Conservation (phyloP, 345 rosid species). For the Geranium rotundifolium region DNA sequence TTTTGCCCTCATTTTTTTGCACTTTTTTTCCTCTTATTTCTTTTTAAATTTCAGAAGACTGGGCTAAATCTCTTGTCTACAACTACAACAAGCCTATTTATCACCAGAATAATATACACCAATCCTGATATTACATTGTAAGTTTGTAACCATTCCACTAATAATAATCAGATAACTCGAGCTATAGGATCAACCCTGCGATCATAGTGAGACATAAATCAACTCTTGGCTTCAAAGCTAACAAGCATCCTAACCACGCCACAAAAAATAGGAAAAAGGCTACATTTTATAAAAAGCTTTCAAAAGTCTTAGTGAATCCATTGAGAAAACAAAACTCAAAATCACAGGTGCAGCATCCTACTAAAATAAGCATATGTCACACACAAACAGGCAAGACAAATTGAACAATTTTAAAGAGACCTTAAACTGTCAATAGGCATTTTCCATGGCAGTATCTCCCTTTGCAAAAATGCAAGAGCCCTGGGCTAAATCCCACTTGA, state of each 20-base stretch:
- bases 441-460: neutral
- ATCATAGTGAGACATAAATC: slow-evolving; percentile 53
- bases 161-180: slow-evolving; percentile 46
- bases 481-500: neutral
- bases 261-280: slow-evolving; percentile 12
- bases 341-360: neutral
- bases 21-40: slow-evolving; percentile 5
- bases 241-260: slow-evolving; percentile 14
- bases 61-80: neutral
- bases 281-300: neutral
- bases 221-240: slow-evolving; percentile 33
- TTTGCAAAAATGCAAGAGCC: neutral
- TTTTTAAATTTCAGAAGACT: slow-evolving; percentile 8
- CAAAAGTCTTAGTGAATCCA: neutral
- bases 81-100: slow-evolving; percentile 18
- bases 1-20: neutral
- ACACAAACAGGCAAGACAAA: neutral
- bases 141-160: slow-evolving; percentile 35
- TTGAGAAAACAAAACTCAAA: neutral
- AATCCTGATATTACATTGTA: slow-evolving; percentile 19
- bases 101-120: slow-evolving; percentile 20
- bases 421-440: neutral
- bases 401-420: neutral
- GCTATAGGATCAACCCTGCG: slow-evolving; percentile 60
- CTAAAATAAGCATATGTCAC: neutral